These are phyloP conservation scores for Ilyonectria robusta DNA, from an alignment of 2,329 filamentous ascomycete species.

Conservation along the genomic window DNA sequence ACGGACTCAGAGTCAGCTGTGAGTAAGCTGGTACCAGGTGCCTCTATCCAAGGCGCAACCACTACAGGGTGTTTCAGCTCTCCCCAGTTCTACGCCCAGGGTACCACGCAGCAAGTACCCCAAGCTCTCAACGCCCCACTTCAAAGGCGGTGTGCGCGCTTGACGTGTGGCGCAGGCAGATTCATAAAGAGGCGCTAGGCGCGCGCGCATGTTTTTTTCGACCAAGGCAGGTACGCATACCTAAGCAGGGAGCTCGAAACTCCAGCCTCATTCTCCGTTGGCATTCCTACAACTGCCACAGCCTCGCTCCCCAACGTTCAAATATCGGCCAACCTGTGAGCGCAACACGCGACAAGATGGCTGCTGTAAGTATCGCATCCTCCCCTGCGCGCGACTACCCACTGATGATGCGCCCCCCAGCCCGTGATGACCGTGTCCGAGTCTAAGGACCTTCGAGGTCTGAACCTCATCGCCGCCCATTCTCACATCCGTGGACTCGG, in stretches of 20 bases:
- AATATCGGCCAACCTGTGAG: conserved; percentile 28
- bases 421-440: conserved; percentile 87
- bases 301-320: conserved; percentile 34
- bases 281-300: conserved; percentile 23
- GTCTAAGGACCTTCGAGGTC: conserved; percentile 93
- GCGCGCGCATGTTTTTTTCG: conserved; percentile 36
- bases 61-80: neutral
- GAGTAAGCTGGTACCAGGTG: no score
- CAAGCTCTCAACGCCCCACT: neutral
- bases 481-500: conserved; percentile 97
- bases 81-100: neutral
- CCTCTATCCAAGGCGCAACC: no score
- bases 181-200: conserved; percentile 35
- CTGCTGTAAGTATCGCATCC: conserved; percentile 62
- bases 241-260: conserved; percentile 34
- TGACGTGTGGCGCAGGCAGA: conserved; percentile 28
- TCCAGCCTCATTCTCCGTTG: conserved; percentile 33
- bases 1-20: no score
- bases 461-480: conserved; percentile 98
- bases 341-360: conserved; percentile 58
- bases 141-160: conserved; percentile 31
- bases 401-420: conserved; percentile 54
- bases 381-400: conserved; percentile 17
- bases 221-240: conserved; percentile 30
- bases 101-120: neutral